Conservation (phyloP, 2,329 filamentous ascomycete species). For the Meredithiella fracta region DNA sequence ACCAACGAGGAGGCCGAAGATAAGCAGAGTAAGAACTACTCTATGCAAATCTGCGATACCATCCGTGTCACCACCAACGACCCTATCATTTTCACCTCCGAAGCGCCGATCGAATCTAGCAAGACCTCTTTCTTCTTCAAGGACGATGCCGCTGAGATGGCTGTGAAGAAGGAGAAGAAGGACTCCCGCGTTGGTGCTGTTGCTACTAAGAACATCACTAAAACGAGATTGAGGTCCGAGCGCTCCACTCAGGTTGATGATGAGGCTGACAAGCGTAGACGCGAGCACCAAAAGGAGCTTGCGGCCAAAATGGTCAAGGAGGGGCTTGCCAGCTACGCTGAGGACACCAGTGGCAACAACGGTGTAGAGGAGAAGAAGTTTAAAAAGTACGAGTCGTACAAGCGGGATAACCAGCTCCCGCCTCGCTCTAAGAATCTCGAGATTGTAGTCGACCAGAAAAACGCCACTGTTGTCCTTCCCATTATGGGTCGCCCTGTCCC, state of each 20-base stretch:
- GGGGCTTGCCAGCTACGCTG: slow-evolving; percentile 69
- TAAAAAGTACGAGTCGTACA: slow-evolving; percentile 98
- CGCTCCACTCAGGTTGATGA: slow-evolving; percentile 77
- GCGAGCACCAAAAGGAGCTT: slow-evolving; percentile 81
- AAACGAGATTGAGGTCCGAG: slow-evolving; percentile 80
- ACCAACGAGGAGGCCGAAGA: slow-evolving; percentile 76
- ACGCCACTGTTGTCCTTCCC: slow-evolving; percentile 75
- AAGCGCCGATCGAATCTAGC: slow-evolving; percentile 79
- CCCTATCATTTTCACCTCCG: slow-evolving; percentile 78
- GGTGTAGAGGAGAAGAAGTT: slow-evolving; percentile 95
- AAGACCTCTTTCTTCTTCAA: slow-evolving; percentile 98
- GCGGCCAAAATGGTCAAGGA: slow-evolving; percentile 79
- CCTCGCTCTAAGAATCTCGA: slow-evolving; percentile 66
- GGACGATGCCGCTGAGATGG: slow-evolving; percentile 73
- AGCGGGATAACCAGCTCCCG: slow-evolving; percentile 89
- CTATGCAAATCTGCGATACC: slow-evolving; percentile 80
- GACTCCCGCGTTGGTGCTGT: slow-evolving; percentile 70
- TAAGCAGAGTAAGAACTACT: slow-evolving; percentile 78
- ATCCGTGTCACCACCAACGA: slow-evolving; percentile 71
- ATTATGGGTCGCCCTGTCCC: slow-evolving; percentile 96
- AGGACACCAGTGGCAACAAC: slow-evolving; percentile 69
- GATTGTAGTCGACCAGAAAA: slow-evolving; percentile 83
- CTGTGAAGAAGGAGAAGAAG: slow-evolving; percentile 82
- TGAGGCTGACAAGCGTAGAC: slow-evolving; percentile 70
- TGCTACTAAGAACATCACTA: slow-evolving; percentile 87